Evolutionary conservation across 2,329 filamentous ascomycete genomes (phyloP), one percentile per base, ranked within the genome.

Genomic region (Stagonosporopsis vannaccii): DNA sequence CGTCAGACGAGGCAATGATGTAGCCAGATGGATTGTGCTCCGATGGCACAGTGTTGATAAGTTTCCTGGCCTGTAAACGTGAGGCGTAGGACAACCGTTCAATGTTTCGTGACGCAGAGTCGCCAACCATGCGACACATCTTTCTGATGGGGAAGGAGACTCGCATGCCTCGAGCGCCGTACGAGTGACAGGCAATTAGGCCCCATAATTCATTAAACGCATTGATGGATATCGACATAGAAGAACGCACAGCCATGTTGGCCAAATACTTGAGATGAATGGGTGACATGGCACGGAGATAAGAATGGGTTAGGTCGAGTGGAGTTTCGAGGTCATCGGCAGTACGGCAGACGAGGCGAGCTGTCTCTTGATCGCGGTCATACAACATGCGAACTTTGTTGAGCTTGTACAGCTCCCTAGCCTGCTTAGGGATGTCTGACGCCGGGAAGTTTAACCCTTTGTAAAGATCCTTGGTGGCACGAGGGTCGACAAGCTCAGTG

Each of bases 151-250:
- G 92, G 68, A 97, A 97, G 0, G 91, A 91, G 0, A 97, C 91
- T n/a, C 92, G 84, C 91, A 95, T 96, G 4, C 92, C 92, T 40
- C 83, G 84, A 2, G 76, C 60, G 0, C 90, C 92, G 66, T 96
- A 96, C 0, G 89, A 86, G 70, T 97, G 92, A 58, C 92, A 96
- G 1, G 91, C 87, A 36, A 97, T 92, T 25, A 97, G 78, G 0
- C 92, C 93, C 93, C 92, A 97, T 0, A 97, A 78, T 65, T 96
- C 90, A 63, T 85, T 83, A 66, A 96, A 95, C 0, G 90, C 90
- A 61, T 92, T 95, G 69, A 97, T 90, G 1, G 92, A 96, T 58
- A 97, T 92, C 0, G 92, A 96, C 92, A 97, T 97, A 61, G 91
- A 96, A 0, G 91, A 91, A n/a, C 92, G 87, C 0, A 96, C 92